Evolutionary conservation across 2,329 filamentous ascomycete species (phyloP), one percentile per base, ranked within the genome.

Genomic region (Penicillium capsulatum): DNA sequence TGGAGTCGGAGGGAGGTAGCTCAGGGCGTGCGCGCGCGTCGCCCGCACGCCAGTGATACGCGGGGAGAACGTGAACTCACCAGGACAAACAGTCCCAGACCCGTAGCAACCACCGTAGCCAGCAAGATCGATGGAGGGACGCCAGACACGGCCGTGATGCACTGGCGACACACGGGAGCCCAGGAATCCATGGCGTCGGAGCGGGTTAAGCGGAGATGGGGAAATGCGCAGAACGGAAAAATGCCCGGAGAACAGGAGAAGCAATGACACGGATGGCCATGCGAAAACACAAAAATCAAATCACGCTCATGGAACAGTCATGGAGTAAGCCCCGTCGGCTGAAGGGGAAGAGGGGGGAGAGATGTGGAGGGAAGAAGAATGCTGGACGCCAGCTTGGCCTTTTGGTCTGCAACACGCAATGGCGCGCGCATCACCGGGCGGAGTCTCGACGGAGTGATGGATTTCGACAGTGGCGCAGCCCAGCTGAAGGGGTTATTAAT

Each of bases 51-150:
- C 27, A 32, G 31, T 24, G 29, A 36, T 17, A 33, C 31, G 34
- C 33, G 34, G 24, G 28, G 24, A 26, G 17, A 22, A 33, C 11
- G 10, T 34, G 15, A 14, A 61, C 63, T 47, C 52, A 67, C 64
- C 36, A 65, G 51, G 35, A 64, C 49, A 42, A 60, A 45, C 20
- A 64, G 40, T 13, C 65, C 63, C 15, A 56, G 11, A 9, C 48
- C 29, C n/a, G 57, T 65, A 17, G 59, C 54, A 17, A 55, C 31
- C 3, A 59, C n/a, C 13, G 60, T 50, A 11, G 47, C 47, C 7
- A 65, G 34, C 26, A 65, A 42, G 29, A 65, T 47, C 24, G 49
- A 45, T 17, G 48, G 33, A 19, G 65, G 64, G 27, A 62, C 51
- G 8, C 48, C 50, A 22, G 50, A 47, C 26, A 61, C 38, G n/a